Percentiles rank a stretch among this genome's conserved stretches.
phyloP scores from a whole-genome alignment of 208 protist genomes.

The Balamuthia mandrillaris region DNA sequence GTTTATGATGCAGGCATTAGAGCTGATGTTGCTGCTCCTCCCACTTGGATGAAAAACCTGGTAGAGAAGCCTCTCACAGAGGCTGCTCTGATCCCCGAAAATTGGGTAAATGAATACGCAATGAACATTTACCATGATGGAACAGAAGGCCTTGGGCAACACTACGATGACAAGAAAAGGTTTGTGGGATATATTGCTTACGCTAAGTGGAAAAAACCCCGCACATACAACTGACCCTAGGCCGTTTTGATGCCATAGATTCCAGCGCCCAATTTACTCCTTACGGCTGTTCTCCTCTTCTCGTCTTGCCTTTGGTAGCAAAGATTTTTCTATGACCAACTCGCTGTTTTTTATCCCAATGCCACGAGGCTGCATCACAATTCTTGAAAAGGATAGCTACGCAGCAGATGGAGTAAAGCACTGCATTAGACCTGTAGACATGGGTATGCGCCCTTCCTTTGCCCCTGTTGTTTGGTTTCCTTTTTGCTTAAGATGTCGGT shows the following conservation, averaged over 20 bases:
- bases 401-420: conserved; percentile 24
- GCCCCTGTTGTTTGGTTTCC: too few species aligned
- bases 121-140: conserved; percentile 38
- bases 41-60: background rate
- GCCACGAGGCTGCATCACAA: conserved; percentile 26
- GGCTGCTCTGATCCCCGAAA: background rate
- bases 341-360: conserved; percentile 25
- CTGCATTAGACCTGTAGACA: background rate
- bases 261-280: background rate
- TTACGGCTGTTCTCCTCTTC: background rate
- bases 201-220: background rate
- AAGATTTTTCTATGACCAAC: conserved; percentile 31
- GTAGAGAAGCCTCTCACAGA: background rate
- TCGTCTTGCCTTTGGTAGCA: background rate
- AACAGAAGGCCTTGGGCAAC: conserved; percentile 24
- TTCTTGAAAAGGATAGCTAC: conserved; percentile 5
- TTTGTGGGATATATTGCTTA: background rate
- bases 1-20: conserved; percentile 11
- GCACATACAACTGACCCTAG: background rate
- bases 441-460: too few species aligned
- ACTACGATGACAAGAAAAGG: conserved; percentile 11
- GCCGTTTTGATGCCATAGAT: too few species aligned
- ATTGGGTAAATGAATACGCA: conserved; percentile 20
- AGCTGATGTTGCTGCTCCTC: conserved; percentile 7
- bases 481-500: too few species aligned